phyloP scores from a whole-genome alignment of 768 basidiomycete genomes.

The Fistulinella prunicolor region DNA sequence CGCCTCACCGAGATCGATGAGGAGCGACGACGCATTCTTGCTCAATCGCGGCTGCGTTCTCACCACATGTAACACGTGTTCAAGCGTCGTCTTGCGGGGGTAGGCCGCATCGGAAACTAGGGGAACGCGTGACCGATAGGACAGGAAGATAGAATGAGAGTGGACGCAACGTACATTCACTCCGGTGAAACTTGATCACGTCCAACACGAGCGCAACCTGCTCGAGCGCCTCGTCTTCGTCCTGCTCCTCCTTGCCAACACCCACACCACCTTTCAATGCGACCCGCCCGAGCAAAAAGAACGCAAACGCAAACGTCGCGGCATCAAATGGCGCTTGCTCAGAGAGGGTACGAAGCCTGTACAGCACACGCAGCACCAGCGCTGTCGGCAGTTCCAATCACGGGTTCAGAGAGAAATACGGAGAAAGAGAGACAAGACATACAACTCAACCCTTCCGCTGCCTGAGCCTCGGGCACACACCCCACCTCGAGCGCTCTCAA shows the following conservation, averaged over 20 bases:
- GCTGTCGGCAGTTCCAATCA: no score
- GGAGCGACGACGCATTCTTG: constrained; percentile 78
- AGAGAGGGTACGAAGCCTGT: constrained; percentile 76
- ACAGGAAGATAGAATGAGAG: constrained; percentile 13
- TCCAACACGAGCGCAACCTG: constrained; percentile 69
- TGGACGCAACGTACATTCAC: constrained; percentile 24
- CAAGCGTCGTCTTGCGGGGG: constrained; percentile 69
- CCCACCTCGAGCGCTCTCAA: constrained; percentile 67
- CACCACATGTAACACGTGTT: constrained; percentile 69
- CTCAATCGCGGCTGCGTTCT: constrained; percentile 73
- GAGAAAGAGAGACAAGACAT: neutral
- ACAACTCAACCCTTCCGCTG: constrained; percentile 62
- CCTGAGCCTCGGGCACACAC: constrained; percentile 68
- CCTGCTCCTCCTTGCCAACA: constrained; percentile 21
- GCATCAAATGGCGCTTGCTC: constrained; percentile 82
- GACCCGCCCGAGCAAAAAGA: constrained; percentile 71
- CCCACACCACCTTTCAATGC: constrained; percentile 66
- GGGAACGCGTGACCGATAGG: neutral
- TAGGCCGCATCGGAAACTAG: constrained; percentile 68
- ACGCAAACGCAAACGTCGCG: constrained; percentile 79
- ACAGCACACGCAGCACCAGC: constrained; percentile 79
- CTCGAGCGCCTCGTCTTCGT: constrained; percentile 63
- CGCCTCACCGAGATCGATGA: constrained; percentile 79
- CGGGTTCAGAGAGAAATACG: no score
- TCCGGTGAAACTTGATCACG: constrained; percentile 35